phyloP scores from a whole-genome alignment of 352 stramenopile species.

The Phytophthora idaei region DNA sequence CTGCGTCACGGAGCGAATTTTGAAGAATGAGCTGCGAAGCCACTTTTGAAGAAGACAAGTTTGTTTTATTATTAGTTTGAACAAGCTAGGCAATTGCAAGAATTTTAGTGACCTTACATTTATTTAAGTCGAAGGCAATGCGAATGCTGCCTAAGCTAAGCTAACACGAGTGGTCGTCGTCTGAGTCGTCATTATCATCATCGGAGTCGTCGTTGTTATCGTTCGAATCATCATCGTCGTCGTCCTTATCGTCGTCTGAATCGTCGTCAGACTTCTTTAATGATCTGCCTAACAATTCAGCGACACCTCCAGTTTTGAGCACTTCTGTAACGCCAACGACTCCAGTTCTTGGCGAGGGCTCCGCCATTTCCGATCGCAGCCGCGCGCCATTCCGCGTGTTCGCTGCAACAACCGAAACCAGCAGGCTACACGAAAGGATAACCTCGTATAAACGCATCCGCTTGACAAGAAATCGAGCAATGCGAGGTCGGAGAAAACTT shows the following conservation, averaged over 20 bases:
- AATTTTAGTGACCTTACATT: not conserved
- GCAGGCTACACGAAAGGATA: constrained; percentile 4
- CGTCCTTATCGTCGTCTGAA: constrained; percentile 14
- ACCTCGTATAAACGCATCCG: not conserved
- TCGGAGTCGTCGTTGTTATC: constrained; percentile 20
- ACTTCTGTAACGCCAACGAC: not conserved
- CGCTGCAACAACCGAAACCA: not conserved
- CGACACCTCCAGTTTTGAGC: not conserved
- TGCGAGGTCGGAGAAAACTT: constrained; percentile 4
- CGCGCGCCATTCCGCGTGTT: not conserved
- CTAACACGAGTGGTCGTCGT: constrained; percentile 18
- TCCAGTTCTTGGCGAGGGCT: constrained; percentile 8
- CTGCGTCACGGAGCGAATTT: not conserved
- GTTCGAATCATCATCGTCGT: constrained; percentile 24
- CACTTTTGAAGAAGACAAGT: too few species aligned
- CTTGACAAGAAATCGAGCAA: constrained; percentile 5
- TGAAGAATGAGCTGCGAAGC: not conserved
- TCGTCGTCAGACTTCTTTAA: constrained; percentile 25
- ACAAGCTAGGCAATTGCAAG: too few species aligned
- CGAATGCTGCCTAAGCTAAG: not conserved
- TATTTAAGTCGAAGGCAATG: not conserved
- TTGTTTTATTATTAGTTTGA: too few species aligned
- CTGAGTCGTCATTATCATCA: constrained; percentile 18
- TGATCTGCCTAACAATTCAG: not conserved
- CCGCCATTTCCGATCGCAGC: not conserved